phyloP scores from a whole-genome alignment of 1,284 basidiomycete genomes.

The Irpex sp. region DNA sequence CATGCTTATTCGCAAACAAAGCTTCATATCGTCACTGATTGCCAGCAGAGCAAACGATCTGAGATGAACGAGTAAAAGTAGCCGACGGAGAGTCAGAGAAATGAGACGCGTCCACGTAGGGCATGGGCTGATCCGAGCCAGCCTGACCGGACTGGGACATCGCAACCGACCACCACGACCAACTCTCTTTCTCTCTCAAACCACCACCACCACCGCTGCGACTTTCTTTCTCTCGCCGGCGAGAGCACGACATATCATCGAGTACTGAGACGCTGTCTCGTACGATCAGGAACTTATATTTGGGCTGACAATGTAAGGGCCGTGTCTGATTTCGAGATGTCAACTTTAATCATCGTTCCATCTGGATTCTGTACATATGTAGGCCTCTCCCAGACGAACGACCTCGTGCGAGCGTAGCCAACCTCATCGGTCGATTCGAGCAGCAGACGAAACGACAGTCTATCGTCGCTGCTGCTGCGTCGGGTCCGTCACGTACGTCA shows the following conservation, averaged over 20 bases:
- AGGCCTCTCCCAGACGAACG: constrained; percentile 83
- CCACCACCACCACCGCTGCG: constrained; percentile 1
- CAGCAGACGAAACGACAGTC: constrained; percentile 66
- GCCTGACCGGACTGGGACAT: not conserved
- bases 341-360: not conserved
- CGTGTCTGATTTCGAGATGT: constrained; percentile 1
- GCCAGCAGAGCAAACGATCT: not conserved
- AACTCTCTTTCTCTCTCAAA: not conserved
- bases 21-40: not conserved
- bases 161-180: not conserved
- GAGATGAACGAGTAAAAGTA: not conserved
- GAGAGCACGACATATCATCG: constrained; percentile 6
- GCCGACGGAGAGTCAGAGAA: not conserved
- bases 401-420: constrained; percentile 76
- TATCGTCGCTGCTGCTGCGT: constrained; percentile 27
- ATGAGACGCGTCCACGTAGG: not conserved
- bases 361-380: not conserved
- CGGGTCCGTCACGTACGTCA: constrained; percentile 46
- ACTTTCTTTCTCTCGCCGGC: constrained; percentile 13
- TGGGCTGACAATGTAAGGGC: not conserved
- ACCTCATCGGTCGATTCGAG: constrained; percentile 80
- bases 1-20: not conserved
- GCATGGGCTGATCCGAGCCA: not conserved
- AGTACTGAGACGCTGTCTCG: not conserved
- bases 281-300: not conserved